Evolutionary conservation across 1,284 basidiomycete genomes (phyloP).

Genomic region (Boletus albobrunnescens): DNA sequence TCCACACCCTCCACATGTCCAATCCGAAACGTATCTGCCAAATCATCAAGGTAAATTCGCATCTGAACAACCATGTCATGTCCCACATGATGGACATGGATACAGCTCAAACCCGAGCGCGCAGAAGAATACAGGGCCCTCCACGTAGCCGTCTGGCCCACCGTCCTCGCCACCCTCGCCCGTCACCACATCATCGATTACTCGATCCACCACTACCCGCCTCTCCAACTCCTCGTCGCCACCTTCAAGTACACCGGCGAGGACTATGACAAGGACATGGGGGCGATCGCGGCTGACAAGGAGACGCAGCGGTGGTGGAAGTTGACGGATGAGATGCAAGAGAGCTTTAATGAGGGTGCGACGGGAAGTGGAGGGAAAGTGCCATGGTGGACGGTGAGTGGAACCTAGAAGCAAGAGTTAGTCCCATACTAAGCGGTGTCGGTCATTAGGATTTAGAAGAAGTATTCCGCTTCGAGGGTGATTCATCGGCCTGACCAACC

Average conservation of each 20-base stretch:
- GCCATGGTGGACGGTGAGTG: conserved; percentile 68
- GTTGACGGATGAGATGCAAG: conserved; percentile 75
- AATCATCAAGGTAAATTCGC: conserved; percentile 54
- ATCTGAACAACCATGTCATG: not conserved
- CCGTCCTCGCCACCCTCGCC: conserved; percentile 63
- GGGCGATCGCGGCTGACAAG: conserved; percentile 55
- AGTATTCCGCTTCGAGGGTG: conserved; percentile 68
- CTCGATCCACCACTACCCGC: conserved; percentile 67
- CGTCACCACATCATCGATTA: conserved; percentile 73
- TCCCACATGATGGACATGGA: not conserved
- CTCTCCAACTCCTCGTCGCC: conserved; percentile 64
- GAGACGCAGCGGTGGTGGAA: conserved; percentile 76
- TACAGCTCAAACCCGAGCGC: conserved; percentile 58
- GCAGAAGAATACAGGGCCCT: conserved; percentile 66
- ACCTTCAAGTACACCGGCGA: conserved; percentile 61
- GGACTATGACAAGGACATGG: conserved; percentile 69
- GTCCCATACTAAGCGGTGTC: conserved; percentile 4
- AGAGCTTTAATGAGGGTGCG: conserved; percentile 66
- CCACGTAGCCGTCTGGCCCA: conserved; percentile 68
- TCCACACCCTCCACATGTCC: conserved; percentile 22
- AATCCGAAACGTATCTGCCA: conserved; percentile 66
- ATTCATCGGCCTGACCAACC: conserved; percentile 6
- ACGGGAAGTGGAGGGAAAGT: conserved; percentile 60
- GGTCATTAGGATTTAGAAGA: conserved; percentile 53
- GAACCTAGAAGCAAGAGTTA: not conserved